Evolutionary conservation across 176 grass and related monocot genomes (phyloP).

Genomic region (Saccharum spontaneum): DNA sequence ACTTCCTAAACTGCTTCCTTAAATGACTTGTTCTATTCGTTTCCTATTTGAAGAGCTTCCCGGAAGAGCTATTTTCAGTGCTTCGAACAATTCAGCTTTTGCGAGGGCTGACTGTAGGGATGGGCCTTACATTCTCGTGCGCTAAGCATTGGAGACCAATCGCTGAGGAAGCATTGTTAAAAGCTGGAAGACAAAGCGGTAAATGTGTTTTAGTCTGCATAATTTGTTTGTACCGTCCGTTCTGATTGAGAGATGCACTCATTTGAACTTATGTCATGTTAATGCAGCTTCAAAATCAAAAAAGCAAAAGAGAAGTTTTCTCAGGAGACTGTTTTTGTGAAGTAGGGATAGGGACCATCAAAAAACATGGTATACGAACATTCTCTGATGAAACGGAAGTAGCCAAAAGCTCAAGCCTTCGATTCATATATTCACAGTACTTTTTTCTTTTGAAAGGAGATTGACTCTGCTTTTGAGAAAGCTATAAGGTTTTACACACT

Average conservation of each 20-base stretch:
- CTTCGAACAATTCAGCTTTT: conserved; percentile 90
- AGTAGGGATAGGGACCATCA: conserved; percentile 1
- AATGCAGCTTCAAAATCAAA: conserved; percentile 36
- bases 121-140: conserved; percentile 84
- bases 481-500: no score
- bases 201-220: conserved; percentile 1
- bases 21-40: not conserved
- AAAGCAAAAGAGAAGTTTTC: conserved; percentile 33
- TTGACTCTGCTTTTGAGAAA: no score
- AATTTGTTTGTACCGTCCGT: not conserved
- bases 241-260: conserved; percentile 4
- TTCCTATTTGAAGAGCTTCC: conserved; percentile 64
- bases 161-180: conserved; percentile 78
- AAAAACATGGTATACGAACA: not conserved
- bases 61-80: conserved; percentile 84
- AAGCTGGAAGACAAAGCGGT: conserved; percentile 78
- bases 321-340: conserved; percentile 44
- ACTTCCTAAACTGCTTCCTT: conserved; percentile 8
- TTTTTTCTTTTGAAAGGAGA: not conserved
- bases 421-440: not conserved
- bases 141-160: conserved; percentile 86
- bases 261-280: not conserved
- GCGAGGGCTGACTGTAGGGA: conserved; percentile 79
- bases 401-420: not conserved
- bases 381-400: not conserved